phyloP scores from a whole-genome alignment of 2,329 filamentous ascomycete species.

The Fusarium succisae region DNA sequence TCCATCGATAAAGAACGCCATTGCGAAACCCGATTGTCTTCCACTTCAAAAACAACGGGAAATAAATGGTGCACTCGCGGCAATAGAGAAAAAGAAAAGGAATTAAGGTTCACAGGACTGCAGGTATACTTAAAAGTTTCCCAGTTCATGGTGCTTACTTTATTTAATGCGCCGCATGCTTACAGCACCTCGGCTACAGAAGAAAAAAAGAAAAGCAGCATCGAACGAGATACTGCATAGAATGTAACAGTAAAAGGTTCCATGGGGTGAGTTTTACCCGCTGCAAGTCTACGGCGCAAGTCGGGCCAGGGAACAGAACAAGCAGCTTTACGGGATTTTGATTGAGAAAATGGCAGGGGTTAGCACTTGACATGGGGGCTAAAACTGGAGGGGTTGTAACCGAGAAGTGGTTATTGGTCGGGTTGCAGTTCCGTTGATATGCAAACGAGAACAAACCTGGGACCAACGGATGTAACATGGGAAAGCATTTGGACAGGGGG shows the following conservation, averaged over 20 bases:
- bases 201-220: background rate
- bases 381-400: background rate
- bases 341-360: background rate
- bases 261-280: conserved; percentile 19
- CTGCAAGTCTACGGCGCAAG: conserved; percentile 22
- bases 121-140: conserved; percentile 4
- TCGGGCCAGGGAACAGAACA: background rate
- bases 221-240: background rate
- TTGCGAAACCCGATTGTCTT: background rate
- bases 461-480: conserved; percentile 9
- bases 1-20: conserved; percentile 36
- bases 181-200: conserved; percentile 8
- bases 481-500: background rate
- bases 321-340: background rate
- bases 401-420: background rate
- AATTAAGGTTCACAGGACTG: background rate
- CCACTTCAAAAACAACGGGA: background rate
- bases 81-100: background rate
- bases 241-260: background rate
- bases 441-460: background rate
- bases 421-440: background rate
- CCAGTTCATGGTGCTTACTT: background rate
- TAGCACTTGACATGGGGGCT: background rate
- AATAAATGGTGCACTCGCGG: background rate
- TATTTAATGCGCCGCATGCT: background rate